Base-by-base conservation (phyloP, 1,284 basidiomycete genomes). In the Sphagnurus paluster region DNA sequence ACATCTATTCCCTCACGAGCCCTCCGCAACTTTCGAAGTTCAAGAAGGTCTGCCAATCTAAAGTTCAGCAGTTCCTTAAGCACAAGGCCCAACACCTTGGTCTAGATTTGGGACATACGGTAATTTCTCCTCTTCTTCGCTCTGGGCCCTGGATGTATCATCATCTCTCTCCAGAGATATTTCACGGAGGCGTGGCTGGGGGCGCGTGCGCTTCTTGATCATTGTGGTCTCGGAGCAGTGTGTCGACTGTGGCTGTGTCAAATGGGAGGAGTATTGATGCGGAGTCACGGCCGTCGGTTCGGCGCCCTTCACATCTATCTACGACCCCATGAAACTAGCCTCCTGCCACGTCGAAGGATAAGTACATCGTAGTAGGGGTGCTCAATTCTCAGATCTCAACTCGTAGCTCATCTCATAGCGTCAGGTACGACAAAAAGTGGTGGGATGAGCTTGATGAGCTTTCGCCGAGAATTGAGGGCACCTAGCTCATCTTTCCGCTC, bases 1-100 rank as follows among this genome's bases (percentile, higher is more conserved):
- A 85, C 77, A 56, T 98, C 93, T 49, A 98, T 98, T 0, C 95
- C 96, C 58, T 86, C 80, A 38, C 87, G 77, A 7, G 81, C 68
- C 54, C 82, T 84, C 36, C 85, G 79, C 17, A 97, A 72, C 59
- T 85, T 90, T 29, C 93, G 81, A 10, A 98, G 70, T 46, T 93
- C 86, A 28, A 97, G 78, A 16, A 98, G 75, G 45, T 98, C 94
- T 53, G 89, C 79, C 21, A 97, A 60, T 43, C 85, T 88, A 44
- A 9, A 46, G 25, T 43, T 43, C 19, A 46, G 41, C 16, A 44
- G 45, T 46, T 32, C 28, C 16, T 47, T 45, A 52, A 36, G 35
- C 35, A 32, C 37, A 20, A 26, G 10, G 44, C 37, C 43, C 16
- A 46, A 43, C 35, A 25, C 23, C 19, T 28, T 29, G 23, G 40